Evolutionary conservation across 176 grass and related monocot genomes (phyloP).

Genomic region (Paspalum notatum): DNA sequence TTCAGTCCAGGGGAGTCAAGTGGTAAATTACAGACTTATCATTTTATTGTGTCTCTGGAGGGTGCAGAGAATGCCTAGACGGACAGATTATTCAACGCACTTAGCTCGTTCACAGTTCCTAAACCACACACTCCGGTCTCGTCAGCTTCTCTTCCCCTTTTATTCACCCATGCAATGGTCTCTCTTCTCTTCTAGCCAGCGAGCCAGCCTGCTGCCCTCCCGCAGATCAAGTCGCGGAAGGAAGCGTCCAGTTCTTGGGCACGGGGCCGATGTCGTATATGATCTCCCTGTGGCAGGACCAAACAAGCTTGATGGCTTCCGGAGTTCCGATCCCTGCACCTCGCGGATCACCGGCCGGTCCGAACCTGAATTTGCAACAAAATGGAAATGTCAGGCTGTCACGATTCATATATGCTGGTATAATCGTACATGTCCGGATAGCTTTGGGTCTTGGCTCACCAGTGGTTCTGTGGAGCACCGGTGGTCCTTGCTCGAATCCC

Average conservation of each 20-base stretch:
- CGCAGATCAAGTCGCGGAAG: constrained; percentile 45
- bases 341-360: constrained; percentile 87
- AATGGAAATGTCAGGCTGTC: not conserved
- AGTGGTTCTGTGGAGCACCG: constrained; percentile 98
- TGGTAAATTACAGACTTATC: too few relatives aligned
- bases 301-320: constrained; percentile 92
- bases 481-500: constrained; percentile 95
- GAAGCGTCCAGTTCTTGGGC: constrained; percentile 66
- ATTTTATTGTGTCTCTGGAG: constrained; percentile 4
- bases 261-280: constrained; percentile 79
- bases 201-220: too few relatives aligned
- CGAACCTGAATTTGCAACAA: constrained; percentile 63
- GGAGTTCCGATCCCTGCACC: constrained; percentile 97
- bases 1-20: too few relatives aligned
- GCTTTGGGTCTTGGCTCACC: constrained; percentile 46
- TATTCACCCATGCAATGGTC: constrained; percentile 14
- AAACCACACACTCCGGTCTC: not conserved
- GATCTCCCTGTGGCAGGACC: constrained; percentile 98
- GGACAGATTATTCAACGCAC: constrained; percentile 27
- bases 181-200: constrained; percentile 1
- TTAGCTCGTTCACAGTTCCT: not conserved
- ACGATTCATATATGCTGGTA: not conserved
- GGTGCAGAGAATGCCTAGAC: constrained; percentile 9
- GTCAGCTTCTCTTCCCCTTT: not conserved
- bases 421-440: not conserved